These are phyloP conservation scores for Camillea tinctor DNA, from an alignment of 2,329 filamentous ascomycete species.

Conservation along the genomic window DNA sequence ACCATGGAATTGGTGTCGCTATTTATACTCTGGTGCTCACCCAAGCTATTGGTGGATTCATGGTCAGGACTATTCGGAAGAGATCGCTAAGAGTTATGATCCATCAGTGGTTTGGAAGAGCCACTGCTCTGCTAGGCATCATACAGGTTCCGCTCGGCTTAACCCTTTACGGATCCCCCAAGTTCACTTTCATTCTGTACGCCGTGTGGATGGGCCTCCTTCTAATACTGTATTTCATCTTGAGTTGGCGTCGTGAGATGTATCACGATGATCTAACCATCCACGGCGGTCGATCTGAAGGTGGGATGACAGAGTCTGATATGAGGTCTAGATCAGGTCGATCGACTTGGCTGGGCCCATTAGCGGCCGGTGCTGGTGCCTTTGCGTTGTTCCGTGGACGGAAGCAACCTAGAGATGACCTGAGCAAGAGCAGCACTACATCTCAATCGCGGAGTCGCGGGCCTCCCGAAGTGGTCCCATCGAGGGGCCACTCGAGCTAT, in stretches of 20 bases:
- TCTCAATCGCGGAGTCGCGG: constrained; percentile 37
- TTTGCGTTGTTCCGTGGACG: constrained; percentile 46
- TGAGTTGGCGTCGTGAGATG: constrained; percentile 68
- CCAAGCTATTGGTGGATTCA: constrained; percentile 67
- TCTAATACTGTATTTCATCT: constrained; percentile 73
- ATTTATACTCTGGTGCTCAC: constrained; percentile 72
- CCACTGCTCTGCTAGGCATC: constrained; percentile 77
- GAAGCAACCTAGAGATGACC: constrained; percentile 40
- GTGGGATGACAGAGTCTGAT: constrained; percentile 26
- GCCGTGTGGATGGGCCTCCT: constrained; percentile 74
- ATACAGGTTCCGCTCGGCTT: constrained; percentile 85
- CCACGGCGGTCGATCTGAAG: constrained; percentile 57
- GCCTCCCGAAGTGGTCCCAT: constrained; percentile 50
- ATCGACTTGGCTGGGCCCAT: constrained; percentile 48
- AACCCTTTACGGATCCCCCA: constrained; percentile 88
- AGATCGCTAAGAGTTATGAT: constrained; percentile 59
- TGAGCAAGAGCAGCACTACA: constrained; percentile 37
- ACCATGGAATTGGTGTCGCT: constrained; percentile 80
- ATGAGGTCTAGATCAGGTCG: constrained; percentile 34
- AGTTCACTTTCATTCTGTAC: constrained; percentile 81
- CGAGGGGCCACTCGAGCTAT: constrained; percentile 56
- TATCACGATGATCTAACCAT: constrained; percentile 53
- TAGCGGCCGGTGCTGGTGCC: constrained; percentile 52
- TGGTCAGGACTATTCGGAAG: constrained; percentile 54
- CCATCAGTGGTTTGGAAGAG: constrained; percentile 84